A percentile compares a stretch with the other conserved stretches of the same genome.
Evolutionary conservation across 2,329 filamentous ascomycete species (phyloP).

Genomic region (Verticillium alfalfae): DNA sequence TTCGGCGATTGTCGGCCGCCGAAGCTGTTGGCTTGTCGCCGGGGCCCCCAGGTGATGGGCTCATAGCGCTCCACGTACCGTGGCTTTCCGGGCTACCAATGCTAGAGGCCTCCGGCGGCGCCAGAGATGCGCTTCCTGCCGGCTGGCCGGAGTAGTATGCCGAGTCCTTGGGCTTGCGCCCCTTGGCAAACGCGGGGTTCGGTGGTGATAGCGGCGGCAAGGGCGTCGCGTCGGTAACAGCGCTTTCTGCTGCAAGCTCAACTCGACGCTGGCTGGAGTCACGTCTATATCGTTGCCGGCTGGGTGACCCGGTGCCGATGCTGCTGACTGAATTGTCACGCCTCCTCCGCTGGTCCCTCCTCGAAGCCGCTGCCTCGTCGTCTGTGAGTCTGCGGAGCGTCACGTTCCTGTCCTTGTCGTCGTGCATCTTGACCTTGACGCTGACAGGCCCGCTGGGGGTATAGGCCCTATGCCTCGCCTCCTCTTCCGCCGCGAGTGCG

Average conservation of each 20-base stretch:
- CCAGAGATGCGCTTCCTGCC: slow-evolving; percentile 26
- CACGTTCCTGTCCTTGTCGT: slow-evolving; percentile 55
- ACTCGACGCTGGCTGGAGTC: slow-evolving; percentile 42
- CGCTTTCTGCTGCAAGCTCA: slow-evolving; percentile 39
- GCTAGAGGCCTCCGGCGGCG: slow-evolving; percentile 36
- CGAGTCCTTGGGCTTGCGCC: slow-evolving; percentile 49
- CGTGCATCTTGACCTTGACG: slow-evolving; percentile 55
- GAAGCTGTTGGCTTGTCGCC: slow-evolving; percentile 27
- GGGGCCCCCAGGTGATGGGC: slow-evolving; percentile 36
- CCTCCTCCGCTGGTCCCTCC: slow-evolving; percentile 29
- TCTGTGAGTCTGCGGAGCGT: slow-evolving; percentile 58
- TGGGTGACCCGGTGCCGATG: slow-evolving; percentile 47
- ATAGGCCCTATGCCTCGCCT: slow-evolving; percentile 26
- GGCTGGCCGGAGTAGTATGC: slow-evolving; percentile 54
- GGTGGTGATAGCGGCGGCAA: slow-evolving; percentile 47
- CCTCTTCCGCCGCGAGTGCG: slow-evolving; percentile 42
- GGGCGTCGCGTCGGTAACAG: background rate
- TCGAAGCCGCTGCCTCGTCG: slow-evolving; percentile 45
- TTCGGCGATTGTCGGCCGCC: slow-evolving; percentile 44
- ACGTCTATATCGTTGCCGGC: slow-evolving; percentile 47
- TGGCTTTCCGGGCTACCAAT: slow-evolving; percentile 38
- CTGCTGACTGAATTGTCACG: slow-evolving; percentile 50
- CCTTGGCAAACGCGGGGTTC: slow-evolving; percentile 49
- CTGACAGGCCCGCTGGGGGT: slow-evolving; percentile 43
- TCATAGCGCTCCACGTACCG: slow-evolving; percentile 50